Evolutionary conservation across 139 green algal species (phyloP), one percentile per base, ranked within the genome.

Genomic region (Nannochloris sp.): DNA sequence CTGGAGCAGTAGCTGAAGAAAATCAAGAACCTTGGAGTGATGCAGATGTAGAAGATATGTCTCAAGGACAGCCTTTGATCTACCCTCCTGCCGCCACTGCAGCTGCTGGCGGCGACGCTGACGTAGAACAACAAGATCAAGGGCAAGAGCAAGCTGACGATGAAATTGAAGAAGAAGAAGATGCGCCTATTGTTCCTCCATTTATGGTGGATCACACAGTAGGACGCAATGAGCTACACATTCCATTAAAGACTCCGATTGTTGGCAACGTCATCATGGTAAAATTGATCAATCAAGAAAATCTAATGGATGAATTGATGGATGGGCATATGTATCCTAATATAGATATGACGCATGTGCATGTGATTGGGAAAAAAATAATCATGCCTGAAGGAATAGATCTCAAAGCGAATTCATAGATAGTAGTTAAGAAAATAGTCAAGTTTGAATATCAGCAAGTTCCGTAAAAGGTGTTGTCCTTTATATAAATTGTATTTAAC

Each of bases 221-320:
- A 19, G 51, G 12, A 19, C 51, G 10, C 9, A 59, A 59, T 35
- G 27, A 23, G 51, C 9, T 59, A 19, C 27, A 12, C 9, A 12
- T 12, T 19, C 10, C 9, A 12, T 29, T 64, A 30, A 48, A 47
- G n/a, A 47, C 1, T 7, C 24, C 24, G 4, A 23, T 55, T 30
- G 25, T 12, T 24, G 25, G 29, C 32, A 64, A 64, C 15, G 30
- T 56, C n/a, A 12, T 64, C 10, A 25, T 12, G 19, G 12, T 64
- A 1, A 64, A 64, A 29, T 54, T 64, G 2, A 64, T 64, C 7
- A 32, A 23, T 55, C 56, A 64, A 10, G 56, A 64, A 53, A 64
- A 64, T 24, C 19, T 55, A 25, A 64, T 64, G 56, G 56, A 64
- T 30, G 56, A 55, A 48, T 32, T 64, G 37, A 32, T 29, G n/a